Percentiles rank a stretch among this genome's conserved stretches.
phyloP scores from a whole-genome alignment of 148 eudicot genomes.

The Camellia japonica region DNA sequence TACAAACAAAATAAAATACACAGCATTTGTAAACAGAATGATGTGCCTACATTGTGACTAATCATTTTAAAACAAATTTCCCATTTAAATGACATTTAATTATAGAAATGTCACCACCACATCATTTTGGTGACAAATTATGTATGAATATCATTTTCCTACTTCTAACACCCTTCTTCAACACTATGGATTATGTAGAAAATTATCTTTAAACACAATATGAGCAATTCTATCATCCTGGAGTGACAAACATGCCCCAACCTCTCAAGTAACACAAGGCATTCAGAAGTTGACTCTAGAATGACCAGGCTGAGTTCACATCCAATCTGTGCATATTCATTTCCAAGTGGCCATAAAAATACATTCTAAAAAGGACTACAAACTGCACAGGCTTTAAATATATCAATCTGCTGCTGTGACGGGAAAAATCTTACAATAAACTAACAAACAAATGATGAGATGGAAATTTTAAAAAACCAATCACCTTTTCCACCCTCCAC shows the following conservation, averaged over 20 bases:
- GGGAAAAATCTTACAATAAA: neutral
- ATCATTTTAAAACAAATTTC: too few species aligned
- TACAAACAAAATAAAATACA: too few species aligned
- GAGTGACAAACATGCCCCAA: neutral
- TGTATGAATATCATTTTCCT: neutral
- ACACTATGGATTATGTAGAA: neutral
- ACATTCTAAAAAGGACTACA: neutral
- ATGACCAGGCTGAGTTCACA: neutral
- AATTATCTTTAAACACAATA: neutral
- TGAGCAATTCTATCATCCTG: neutral
- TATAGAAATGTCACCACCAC: too few species aligned
- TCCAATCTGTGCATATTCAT: neutral
- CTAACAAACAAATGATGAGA: neutral
- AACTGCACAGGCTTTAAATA: neutral
- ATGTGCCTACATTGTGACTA: too few species aligned
- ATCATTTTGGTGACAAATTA: too few species aligned
- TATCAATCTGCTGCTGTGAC: neutral
- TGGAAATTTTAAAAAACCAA: slow-evolving; percentile 10
- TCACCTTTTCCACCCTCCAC: slow-evolving; percentile 76
- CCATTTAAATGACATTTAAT: too few species aligned
- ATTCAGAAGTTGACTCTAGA: neutral
- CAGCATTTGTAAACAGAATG: too few species aligned
- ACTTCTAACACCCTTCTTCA: neutral
- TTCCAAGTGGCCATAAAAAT: neutral
- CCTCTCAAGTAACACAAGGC: neutral